phyloP scores from a whole-genome alignment of 2,329 filamentous ascomycete genomes.

The Exophiala oligosperma region DNA sequence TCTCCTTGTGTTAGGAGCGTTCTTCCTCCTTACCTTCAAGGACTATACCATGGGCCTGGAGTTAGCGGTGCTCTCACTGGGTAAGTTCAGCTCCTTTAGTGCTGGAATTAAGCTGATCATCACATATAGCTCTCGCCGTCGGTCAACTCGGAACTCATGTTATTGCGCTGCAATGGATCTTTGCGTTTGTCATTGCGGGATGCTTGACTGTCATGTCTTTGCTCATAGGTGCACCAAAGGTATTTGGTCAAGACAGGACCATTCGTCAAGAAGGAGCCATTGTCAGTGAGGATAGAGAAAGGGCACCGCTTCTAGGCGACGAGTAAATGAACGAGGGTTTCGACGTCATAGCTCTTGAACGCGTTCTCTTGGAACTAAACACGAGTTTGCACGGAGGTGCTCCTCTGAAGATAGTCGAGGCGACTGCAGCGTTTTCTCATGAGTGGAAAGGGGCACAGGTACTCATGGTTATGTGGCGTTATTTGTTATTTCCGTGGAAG shows the following conservation, averaged over 20 bases:
- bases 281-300: conserved; percentile 52
- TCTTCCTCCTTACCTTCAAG: conserved; percentile 74
- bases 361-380: neutral
- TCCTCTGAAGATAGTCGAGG: no score
- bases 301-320: conserved; percentile 54
- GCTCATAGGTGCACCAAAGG: conserved; percentile 63
- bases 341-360: neutral
- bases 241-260: conserved; percentile 59
- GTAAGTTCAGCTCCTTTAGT: conserved; percentile 44
- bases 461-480: no score
- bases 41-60: conserved; percentile 77
- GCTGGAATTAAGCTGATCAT: conserved; percentile 4
- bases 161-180: conserved; percentile 88
- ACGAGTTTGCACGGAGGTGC: neutral
- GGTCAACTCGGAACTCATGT: conserved; percentile 72
- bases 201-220: conserved; percentile 70
- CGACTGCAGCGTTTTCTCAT: no score
- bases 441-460: no score
- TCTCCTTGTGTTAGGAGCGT: conserved; percentile 71
- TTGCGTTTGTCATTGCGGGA: conserved; percentile 80
- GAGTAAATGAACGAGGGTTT: conserved; percentile 25
- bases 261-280: conserved; percentile 48
- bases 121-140: conserved; percentile 63
- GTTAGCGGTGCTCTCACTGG: conserved; percentile 69
- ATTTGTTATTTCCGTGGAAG: no score